Conservation (phyloP, 768 basidiomycete genomes). For the Tricholoma flavovirens region DNA sequence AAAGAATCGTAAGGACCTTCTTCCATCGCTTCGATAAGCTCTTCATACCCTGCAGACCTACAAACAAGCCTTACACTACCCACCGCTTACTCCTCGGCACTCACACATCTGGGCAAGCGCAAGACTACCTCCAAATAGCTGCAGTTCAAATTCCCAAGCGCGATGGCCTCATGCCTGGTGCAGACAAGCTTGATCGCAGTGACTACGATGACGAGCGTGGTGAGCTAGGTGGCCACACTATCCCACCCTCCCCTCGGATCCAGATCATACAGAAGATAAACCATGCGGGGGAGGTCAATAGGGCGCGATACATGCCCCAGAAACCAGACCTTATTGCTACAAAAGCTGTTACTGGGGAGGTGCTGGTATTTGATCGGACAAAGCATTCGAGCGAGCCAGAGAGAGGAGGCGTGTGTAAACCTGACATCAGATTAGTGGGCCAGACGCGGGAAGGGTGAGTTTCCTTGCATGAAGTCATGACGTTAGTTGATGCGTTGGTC, state of each 20-base stretch:
- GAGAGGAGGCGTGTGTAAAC: conserved; percentile 76
- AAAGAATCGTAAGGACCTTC: conserved; percentile 69
- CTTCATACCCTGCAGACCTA: conserved; percentile 47
- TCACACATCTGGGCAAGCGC: conserved; percentile 91
- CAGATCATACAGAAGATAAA: conserved; percentile 92
- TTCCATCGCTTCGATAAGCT: not conserved
- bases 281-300: conserved; percentile 92
- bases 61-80: conserved; percentile 89
- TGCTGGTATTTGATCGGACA: conserved; percentile 93
- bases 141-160: conserved; percentile 90
- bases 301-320: conserved; percentile 98
- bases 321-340: conserved; percentile 97
- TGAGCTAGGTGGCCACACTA: conserved; percentile 89
- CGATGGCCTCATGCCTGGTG: conserved; percentile 49
- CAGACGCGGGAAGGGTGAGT: conserved; percentile 91
- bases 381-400: conserved; percentile 95
- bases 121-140: conserved; percentile 95
- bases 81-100: conserved; percentile 95
- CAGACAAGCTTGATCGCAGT: conserved; percentile 71
- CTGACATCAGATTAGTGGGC: conserved; percentile 86
- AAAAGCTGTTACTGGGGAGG: conserved; percentile 86
- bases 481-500: conserved; percentile 9
- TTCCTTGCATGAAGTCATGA: not conserved
- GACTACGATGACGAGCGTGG: conserved; percentile 91
- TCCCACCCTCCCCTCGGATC: conserved; percentile 80